Conservation (phyloP, 208 protist species). For the Perkinsela sp. region DNA sequence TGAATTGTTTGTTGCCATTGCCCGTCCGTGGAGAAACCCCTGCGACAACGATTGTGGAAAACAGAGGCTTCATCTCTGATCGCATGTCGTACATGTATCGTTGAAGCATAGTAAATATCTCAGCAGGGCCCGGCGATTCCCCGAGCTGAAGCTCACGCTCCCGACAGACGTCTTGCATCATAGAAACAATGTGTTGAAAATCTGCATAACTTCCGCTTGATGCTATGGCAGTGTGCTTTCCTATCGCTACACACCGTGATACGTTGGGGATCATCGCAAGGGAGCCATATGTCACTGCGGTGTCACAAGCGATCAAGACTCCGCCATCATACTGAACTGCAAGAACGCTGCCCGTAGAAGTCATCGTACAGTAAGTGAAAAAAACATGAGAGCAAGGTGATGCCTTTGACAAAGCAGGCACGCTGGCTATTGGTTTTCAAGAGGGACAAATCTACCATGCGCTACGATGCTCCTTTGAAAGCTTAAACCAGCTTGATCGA, state of each 20-base stretch:
- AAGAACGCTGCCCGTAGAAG: conserved; percentile 81
- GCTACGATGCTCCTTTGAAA: too few species aligned
- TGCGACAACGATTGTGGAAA: conserved; percentile 76
- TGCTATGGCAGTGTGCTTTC: conserved; percentile 55
- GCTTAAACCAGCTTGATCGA: neutral
- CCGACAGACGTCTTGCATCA: conserved; percentile 35
- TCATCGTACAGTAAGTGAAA: too few species aligned
- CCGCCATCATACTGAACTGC: conserved; percentile 85
- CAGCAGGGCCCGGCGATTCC: conserved; percentile 27
- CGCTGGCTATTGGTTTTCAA: too few species aligned
- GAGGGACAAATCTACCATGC: too few species aligned
- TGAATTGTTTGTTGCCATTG: conserved; percentile 49
- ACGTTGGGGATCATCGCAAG: conserved; percentile 77
- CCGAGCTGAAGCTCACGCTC: conserved; percentile 41
- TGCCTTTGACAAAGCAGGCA: too few species aligned
- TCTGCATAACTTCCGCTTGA: conserved; percentile 80
- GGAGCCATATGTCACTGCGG: conserved; percentile 82
- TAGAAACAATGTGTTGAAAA: conserved; percentile 68
- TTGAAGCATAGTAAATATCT: conserved; percentile 72
- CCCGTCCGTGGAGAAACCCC: conserved; percentile 14
- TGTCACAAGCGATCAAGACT: conserved; percentile 78
- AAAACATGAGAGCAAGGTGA: too few species aligned
- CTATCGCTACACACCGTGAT: conserved; percentile 53
- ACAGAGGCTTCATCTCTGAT: conserved; percentile 77
- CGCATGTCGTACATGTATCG: conserved; percentile 74